A percentile compares a stretch with the other conserved stretches of the same genome.
These are phyloP conservation scores for Pilaira anomala DNA, from an alignment of 192 early-diverging fungal species.

Conservation along the genomic window DNA sequence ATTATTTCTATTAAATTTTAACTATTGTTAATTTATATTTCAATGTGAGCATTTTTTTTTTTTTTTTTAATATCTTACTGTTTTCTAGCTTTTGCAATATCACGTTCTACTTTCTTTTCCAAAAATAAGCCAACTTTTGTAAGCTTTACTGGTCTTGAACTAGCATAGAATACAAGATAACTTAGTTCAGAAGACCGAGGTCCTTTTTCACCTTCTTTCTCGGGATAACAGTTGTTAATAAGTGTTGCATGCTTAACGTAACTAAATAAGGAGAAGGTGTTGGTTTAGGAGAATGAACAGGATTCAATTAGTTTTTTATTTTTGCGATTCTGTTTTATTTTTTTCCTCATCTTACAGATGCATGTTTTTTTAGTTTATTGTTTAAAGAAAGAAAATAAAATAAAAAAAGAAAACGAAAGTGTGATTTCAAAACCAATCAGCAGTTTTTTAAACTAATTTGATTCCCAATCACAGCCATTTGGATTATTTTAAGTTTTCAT, in stretches of 20 bases:
- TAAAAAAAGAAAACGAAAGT: too few relatives aligned
- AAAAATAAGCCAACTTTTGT: constrained; percentile 85
- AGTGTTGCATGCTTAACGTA: constrained; percentile 78
- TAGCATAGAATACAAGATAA: constrained; percentile 84
- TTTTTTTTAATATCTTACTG: constrained; percentile 56
- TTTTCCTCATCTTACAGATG: not conserved
- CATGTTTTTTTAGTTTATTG: not conserved
- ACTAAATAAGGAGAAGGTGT: not conserved
- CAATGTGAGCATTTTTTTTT: too few relatives aligned
- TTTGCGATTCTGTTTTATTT: not conserved
- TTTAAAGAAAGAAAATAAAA: too few relatives aligned
- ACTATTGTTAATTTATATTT: not conserved
- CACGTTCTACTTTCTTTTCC: constrained; percentile 63
- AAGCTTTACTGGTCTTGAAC: constrained; percentile 84
- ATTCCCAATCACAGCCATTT: too few relatives aligned
- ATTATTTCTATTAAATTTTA: constrained; percentile 52
- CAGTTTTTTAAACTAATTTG: too few relatives aligned
- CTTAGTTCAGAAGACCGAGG: constrained; percentile 82
- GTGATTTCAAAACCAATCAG: too few relatives aligned
- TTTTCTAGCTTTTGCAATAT: constrained; percentile 59
- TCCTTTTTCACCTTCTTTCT: constrained; percentile 59
- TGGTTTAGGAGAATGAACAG: too few relatives aligned
- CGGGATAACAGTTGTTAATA: constrained; percentile 73
- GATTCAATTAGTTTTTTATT: not conserved
- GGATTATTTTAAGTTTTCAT: too few relatives aligned